Evolutionary conservation across 78 protist species (phyloP).

Genomic region (Diacronema lutheri): DNA sequence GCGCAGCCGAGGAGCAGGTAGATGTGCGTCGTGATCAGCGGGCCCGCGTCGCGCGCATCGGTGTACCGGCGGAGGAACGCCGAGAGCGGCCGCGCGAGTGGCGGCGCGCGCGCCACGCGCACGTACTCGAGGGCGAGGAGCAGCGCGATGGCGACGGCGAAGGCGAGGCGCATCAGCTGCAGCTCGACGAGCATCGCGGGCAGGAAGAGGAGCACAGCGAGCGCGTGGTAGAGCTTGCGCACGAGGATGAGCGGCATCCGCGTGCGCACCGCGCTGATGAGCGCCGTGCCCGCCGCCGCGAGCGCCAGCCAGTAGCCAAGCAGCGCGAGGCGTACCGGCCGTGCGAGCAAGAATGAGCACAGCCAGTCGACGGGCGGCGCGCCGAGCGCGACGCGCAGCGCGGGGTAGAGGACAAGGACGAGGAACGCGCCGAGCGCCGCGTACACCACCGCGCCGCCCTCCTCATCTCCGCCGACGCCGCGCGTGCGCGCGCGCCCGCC

Average conservation of each 20-base stretch:
- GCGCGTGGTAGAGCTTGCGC: slow-evolving; percentile 65
- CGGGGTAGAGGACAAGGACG: no score
- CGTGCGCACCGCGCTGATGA: no score
- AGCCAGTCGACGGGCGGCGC: no score
- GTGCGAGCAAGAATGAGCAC: no score
- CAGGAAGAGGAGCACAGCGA: slow-evolving; percentile 61
- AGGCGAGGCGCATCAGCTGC: slow-evolving; percentile 21
- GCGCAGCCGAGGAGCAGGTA: slow-evolving; percentile 78
- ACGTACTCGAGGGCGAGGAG: slow-evolving; percentile 51
- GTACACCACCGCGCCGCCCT: no score
- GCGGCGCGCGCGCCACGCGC: slow-evolving; percentile 27
- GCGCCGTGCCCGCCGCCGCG: no score
- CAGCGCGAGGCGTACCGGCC: no score
- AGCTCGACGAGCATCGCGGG: slow-evolving; percentile 35
- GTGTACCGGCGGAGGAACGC: slow-evolving; percentile 40
- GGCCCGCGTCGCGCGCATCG: slow-evolving; percentile 66
- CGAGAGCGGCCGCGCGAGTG: slow-evolving; percentile 3
- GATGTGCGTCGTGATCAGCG: slow-evolving; percentile 57
- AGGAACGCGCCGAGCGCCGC: no score
- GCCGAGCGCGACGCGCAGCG: no score
- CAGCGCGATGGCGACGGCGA: slow-evolving; percentile 46
- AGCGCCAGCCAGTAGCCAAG: no score
- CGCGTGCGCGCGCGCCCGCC: no score
- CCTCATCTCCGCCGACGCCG: no score
- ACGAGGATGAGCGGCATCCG: background rate